Conservation (phyloP, 179 eudicot genomes). For the Kewa caespitosa region DNA sequence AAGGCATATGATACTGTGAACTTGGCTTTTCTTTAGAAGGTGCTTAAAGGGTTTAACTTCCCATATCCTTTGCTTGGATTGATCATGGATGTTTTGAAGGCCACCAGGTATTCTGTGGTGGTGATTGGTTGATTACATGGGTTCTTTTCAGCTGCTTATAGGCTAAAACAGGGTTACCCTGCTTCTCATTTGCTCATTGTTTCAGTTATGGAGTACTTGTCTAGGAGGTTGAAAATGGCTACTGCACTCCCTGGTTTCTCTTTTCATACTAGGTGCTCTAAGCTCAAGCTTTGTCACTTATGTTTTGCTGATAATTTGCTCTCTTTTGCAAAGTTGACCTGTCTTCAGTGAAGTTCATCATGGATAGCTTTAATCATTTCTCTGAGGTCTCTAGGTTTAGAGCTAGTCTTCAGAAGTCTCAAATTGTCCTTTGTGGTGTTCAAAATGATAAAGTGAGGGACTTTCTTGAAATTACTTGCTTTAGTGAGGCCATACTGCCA, state of each 20-base stretch:
- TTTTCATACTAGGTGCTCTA: not conserved
- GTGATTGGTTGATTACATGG: too few relatives aligned
- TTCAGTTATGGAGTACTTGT: not conserved
- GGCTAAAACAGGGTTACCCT: not conserved
- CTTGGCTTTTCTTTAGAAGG: not conserved
- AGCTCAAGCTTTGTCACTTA: not conserved
- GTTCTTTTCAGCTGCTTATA: too few relatives aligned
- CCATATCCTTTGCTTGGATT: too few relatives aligned
- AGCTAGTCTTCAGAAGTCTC: too few relatives aligned
- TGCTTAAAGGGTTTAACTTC: too few relatives aligned
- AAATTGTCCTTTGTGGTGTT: too few relatives aligned
- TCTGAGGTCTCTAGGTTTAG: too few relatives aligned
- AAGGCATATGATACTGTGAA: not conserved
- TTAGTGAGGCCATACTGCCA: not conserved
- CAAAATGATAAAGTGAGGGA: too few relatives aligned
- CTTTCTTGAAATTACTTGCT: too few relatives aligned
- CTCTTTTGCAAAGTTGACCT: not conserved
- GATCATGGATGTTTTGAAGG: too few relatives aligned
- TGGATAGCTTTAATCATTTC: too few relatives aligned
- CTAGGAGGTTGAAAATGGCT: not conserved
- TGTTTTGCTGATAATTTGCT: not conserved
- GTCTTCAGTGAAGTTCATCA: too few relatives aligned
- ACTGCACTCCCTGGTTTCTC: not conserved
- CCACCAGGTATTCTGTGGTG: not conserved
- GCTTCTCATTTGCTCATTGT: not conserved